Evolutionary conservation across 441 rosid species (phyloP).

Genomic region (Brassica hybrid): DNA sequence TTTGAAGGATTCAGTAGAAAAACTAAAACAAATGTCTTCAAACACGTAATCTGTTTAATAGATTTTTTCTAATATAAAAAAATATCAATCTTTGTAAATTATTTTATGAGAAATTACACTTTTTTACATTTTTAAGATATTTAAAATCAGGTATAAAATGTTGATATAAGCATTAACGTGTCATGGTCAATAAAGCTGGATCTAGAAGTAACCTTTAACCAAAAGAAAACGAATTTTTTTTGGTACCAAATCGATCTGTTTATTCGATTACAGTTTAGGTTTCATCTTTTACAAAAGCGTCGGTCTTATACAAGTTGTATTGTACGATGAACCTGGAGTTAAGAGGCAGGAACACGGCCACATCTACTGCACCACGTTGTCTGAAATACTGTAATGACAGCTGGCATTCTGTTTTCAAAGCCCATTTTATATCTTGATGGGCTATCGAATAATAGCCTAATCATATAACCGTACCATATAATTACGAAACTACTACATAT

Average conservation of each 20-base stretch:
- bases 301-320: too few species aligned
- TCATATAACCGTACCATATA: too few species aligned
- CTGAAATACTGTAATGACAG: background rate
- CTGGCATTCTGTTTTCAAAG: background rate
- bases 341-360: background rate
- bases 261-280: background rate
- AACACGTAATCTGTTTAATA: background rate
- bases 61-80: too few species aligned
- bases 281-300: background rate
- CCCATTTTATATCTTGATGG: background rate
- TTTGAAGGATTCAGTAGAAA: too few species aligned
- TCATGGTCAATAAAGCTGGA: background rate
- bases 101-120: too few species aligned
- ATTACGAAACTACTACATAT: too few species aligned
- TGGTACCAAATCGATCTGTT: background rate
- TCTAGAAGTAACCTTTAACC: constrained; percentile 3
- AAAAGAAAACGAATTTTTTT: background rate
- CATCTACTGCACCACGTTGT: background rate
- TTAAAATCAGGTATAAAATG: background rate
- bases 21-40: background rate
- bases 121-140: background rate
- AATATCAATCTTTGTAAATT: too few species aligned
- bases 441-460: background rate
- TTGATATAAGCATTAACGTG: background rate
- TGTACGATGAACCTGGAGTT: background rate